Percentiles rank a stretch among this genome's conserved stretches.
phyloP scores from a whole-genome alignment of 2,329 filamentous ascomycete genomes.

The Lecanosticta acicola region DNA sequence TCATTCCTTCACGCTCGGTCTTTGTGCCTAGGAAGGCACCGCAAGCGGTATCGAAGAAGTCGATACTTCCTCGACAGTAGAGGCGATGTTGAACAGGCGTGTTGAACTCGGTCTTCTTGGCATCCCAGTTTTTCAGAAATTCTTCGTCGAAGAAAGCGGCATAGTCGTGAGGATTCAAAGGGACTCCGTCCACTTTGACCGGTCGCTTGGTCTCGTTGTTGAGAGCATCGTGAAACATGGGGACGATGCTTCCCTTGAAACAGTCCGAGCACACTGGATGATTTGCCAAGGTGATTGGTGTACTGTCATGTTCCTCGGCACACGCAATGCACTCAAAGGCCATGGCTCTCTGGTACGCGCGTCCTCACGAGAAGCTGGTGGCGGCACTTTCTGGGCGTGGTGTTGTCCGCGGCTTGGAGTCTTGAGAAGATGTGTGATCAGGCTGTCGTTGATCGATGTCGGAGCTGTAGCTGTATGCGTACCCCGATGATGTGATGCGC shows the following conservation, averaged over 20 bases:
- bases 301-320: not conserved
- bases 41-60: not conserved
- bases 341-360: too few relatives aligned
- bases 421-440: too few relatives aligned
- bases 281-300: not conserved
- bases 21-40: not conserved
- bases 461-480: too few relatives aligned
- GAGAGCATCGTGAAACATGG: conserved; percentile 7
- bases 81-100: conserved; percentile 4
- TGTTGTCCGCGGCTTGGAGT: too few relatives aligned
- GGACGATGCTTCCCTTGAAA: conserved; percentile 4
- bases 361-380: too few relatives aligned
- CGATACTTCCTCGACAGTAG: conserved; percentile 5
- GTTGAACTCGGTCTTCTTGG: conserved; percentile 5
- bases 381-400: too few relatives aligned
- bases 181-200: not conserved
- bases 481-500: too few relatives aligned
- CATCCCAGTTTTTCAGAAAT: not conserved
- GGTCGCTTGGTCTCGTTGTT: conserved; percentile 11
- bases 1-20: not conserved
- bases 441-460: too few relatives aligned
- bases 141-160: not conserved
- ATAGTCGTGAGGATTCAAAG: not conserved
- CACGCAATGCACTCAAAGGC: not conserved
- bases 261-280: conserved; percentile 7